phyloP scores from a whole-genome alignment of 495 filamentous ascomycete species.

The Penicillium simplicissimum region DNA sequence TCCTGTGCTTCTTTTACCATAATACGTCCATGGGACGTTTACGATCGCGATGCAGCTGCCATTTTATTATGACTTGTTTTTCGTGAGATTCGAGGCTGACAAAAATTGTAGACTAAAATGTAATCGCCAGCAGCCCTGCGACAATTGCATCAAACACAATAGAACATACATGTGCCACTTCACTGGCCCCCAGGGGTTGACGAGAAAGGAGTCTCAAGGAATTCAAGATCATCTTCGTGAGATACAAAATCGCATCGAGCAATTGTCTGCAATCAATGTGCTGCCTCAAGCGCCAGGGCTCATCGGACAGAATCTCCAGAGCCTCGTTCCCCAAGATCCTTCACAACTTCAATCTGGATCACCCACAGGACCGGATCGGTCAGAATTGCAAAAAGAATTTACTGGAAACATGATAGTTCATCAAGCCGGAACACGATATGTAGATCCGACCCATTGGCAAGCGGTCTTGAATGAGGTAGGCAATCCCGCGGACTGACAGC shows the following conservation, averaged over 20 bases:
- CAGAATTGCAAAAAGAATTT: background rate
- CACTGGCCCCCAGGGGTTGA: conserved; percentile 16
- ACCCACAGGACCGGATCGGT: background rate
- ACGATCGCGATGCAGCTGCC: background rate
- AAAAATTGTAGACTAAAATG: conserved; percentile 41
- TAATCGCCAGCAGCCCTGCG: conserved; percentile 43
- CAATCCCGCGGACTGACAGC: background rate
- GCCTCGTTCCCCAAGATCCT: background rate
- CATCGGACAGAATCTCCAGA: background rate
- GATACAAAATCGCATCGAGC: conserved; percentile 18
- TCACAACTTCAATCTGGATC: background rate
- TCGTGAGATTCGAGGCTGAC: conserved; percentile 1
- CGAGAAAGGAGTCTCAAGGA: conserved; percentile 17
- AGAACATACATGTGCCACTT: conserved; percentile 35
- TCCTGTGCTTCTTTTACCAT: background rate
- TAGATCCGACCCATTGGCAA: conserved; percentile 42
- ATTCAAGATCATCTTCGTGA: conserved; percentile 21
- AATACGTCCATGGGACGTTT: background rate
- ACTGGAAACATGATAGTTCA: conserved; percentile 72
- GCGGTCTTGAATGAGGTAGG: conserved; percentile 42
- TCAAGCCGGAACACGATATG: conserved; percentile 34
- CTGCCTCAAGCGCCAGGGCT: background rate
- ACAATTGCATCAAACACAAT: conserved; percentile 39
- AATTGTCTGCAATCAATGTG: conserved; percentile 13
- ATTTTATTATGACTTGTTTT: background rate